These are phyloP conservation scores for Suillus luteus DNA, from an alignment of 768 basidiomycete genomes.

Conservation along the genomic window DNA sequence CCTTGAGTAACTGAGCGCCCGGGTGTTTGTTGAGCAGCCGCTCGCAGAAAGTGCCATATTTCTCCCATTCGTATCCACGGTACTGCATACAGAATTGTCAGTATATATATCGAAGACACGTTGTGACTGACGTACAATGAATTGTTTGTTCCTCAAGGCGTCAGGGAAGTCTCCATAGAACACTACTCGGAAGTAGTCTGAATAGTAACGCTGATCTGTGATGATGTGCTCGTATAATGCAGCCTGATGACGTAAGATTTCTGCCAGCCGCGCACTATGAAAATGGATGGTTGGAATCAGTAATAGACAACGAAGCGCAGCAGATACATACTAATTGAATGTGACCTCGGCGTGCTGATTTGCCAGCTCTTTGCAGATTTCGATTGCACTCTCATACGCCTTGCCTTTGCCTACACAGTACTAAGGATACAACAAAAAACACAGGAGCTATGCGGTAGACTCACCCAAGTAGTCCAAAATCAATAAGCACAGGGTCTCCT, in stretches of 20 bases:
- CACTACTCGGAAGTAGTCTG: conserved; percentile 91
- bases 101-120: background rate
- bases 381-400: conserved; percentile 95
- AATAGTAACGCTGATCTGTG: conserved; percentile 79
- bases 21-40: conserved; percentile 90
- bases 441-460: conserved; percentile 20
- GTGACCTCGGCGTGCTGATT: conserved; percentile 87
- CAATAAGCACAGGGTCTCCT: conserved; percentile 87
- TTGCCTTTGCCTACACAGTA: conserved; percentile 78
- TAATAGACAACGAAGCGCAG: conserved; percentile 1
- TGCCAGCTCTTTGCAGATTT: conserved; percentile 90
- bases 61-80: conserved; percentile 95
- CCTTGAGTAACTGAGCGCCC: conserved; percentile 76
- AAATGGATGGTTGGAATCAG: conserved; percentile 15
- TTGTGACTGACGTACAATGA: conserved; percentile 62
- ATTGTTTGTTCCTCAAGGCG: conserved; percentile 86
- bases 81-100: conserved; percentile 51
- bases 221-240: conserved; percentile 85
- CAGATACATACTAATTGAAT: conserved; percentile 76
- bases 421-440: conserved; percentile 13
- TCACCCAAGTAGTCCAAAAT: conserved; percentile 92
- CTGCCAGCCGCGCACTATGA: conserved; percentile 75
- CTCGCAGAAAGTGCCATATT: conserved; percentile 86
- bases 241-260: conserved; percentile 87
- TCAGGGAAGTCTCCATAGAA: conserved; percentile 92